A percentile compares a stretch with the other conserved stretches of the same genome.
Conservation (phyloP, 2,329 filamentous ascomycete genomes). For the Cladosporium sphaerospermum region DNA sequence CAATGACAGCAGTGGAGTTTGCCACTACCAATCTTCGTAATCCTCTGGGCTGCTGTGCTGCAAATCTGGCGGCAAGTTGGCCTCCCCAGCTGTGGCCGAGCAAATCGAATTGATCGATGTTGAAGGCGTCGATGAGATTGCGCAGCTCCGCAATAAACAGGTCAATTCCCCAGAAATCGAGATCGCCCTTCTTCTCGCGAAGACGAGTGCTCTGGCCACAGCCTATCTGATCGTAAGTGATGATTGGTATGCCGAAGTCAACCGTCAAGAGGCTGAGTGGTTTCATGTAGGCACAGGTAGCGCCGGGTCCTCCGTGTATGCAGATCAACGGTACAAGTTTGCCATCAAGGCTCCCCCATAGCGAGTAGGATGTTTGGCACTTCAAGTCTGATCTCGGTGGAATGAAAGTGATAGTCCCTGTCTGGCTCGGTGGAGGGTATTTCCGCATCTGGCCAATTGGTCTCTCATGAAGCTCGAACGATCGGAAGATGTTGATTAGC, state of each 20-base stretch:
- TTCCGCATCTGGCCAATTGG: no score
- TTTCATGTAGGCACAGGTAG: slow-evolving; percentile 31
- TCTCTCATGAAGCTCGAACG: no score
- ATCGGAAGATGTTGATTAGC: no score
- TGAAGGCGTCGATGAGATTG: slow-evolving; percentile 42
- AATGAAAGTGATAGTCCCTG: slow-evolving; percentile 20
- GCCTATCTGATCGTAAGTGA: slow-evolving; percentile 52
- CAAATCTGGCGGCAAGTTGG: slow-evolving; percentile 44
- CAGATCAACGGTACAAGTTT: slow-evolving; percentile 29
- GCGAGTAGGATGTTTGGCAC: slow-evolving; percentile 36
- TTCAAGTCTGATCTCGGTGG: slow-evolving; percentile 24
- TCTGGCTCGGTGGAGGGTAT: no score
- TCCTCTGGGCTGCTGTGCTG: slow-evolving; percentile 23
- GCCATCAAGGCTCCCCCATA: slow-evolving; percentile 32
- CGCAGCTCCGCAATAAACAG: slow-evolving; percentile 32
- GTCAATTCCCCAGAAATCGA: slow-evolving; percentile 42
- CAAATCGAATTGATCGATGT: slow-evolving; percentile 40
- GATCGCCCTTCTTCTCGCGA: slow-evolving; percentile 39
- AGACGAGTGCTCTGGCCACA: slow-evolving; percentile 46
- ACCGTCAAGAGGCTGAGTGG: slow-evolving; percentile 33
- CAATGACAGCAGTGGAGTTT: slow-evolving; percentile 12
- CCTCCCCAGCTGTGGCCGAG: slow-evolving; percentile 50
- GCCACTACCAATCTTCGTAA: slow-evolving; percentile 35
- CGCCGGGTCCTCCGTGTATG: slow-evolving; percentile 45
- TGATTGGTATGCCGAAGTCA: slow-evolving; percentile 37